Percentiles rank a stretch among this genome's conserved stretches.
phyloP scores from a whole-genome alignment of 1,139 yeast genomes.

The Kluyveromyces sp. region DNA sequence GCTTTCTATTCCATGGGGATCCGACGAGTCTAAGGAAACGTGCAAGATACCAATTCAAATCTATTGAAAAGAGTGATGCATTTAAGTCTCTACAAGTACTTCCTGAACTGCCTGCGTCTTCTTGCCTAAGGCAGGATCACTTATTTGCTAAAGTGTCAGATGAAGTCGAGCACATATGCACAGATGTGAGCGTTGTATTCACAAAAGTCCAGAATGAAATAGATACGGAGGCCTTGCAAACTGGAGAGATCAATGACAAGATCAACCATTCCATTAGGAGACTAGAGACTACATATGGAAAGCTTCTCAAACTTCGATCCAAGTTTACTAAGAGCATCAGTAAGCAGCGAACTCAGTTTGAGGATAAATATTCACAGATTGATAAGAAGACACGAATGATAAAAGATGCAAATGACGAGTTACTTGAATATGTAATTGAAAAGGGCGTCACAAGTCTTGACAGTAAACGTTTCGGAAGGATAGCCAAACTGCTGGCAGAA shows the following conservation, averaged over 20 bases:
- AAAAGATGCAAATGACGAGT: slow-evolving; percentile 4
- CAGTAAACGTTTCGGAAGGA: neutral
- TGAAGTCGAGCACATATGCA: slow-evolving; percentile 20
- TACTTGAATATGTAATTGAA: slow-evolving; percentile 1
- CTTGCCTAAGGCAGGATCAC: slow-evolving; percentile 15
- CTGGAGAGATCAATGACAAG: slow-evolving; percentile 19
- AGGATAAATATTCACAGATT: neutral
- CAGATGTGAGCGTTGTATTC: slow-evolving; percentile 19
- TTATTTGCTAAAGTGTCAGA: slow-evolving; percentile 21
- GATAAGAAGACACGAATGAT: slow-evolving; percentile 3
- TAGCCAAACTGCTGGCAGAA: neutral
- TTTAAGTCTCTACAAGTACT: slow-evolving; percentile 16
- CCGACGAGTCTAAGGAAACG: slow-evolving; percentile 5
- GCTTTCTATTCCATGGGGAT: slow-evolving; percentile 9
- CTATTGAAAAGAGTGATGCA: slow-evolving; percentile 13
- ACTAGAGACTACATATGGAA: slow-evolving; percentile 20
- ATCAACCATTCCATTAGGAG: slow-evolving; percentile 20
- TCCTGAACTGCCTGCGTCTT: slow-evolving; percentile 13
- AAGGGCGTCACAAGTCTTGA: neutral
- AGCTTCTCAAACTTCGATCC: slow-evolving; percentile 10
- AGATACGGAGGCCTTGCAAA: slow-evolving; percentile 21
- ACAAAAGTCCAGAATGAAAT: slow-evolving; percentile 21
- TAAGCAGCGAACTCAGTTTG: slow-evolving; percentile 4
- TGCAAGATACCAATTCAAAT: slow-evolving; percentile 2
- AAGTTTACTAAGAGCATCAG: slow-evolving; percentile 2